phyloP scores from a whole-genome alignment of 495 filamentous ascomycete genomes.

The Jackrogersella minutella region DNA sequence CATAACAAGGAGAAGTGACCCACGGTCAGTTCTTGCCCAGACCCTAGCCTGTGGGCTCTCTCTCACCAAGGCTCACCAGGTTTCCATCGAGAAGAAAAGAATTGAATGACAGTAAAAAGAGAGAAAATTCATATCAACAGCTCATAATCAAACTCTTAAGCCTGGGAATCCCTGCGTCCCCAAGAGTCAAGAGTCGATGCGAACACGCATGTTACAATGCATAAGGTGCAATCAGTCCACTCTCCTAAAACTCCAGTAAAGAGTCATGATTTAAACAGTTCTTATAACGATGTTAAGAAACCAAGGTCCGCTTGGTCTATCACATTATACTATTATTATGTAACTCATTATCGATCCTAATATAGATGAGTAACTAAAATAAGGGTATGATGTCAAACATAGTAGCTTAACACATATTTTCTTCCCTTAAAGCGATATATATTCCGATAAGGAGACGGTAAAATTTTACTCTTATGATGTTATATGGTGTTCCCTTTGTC shows the following conservation, averaged over 20 bases:
- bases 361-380: neutral
- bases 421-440: neutral
- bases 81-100: slow-evolving; percentile 12
- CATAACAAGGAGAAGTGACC: slow-evolving; percentile 17
- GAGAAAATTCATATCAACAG: slow-evolving; percentile 11
- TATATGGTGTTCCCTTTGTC: neutral
- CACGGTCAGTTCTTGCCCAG: slow-evolving; percentile 11
- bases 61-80: neutral
- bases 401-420: neutral
- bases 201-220: slow-evolving; percentile 25
- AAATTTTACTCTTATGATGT: neutral
- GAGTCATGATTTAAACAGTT: slow-evolving; percentile 26
- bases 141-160: slow-evolving; percentile 11
- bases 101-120: slow-evolving; percentile 1
- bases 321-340: slow-evolving; percentile 35
- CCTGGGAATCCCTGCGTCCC: slow-evolving; percentile 31
- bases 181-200: slow-evolving; percentile 34
- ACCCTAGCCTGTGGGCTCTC: slow-evolving; percentile 3
- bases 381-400: neutral
- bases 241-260: slow-evolving; percentile 17
- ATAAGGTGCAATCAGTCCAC: slow-evolving; percentile 31
- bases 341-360: slow-evolving; percentile 11
- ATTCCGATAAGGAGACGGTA: too few species aligned
- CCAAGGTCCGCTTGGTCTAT: slow-evolving; percentile 6
- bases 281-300: neutral